Evolutionary conservation across 2,329 filamentous ascomycete species (phyloP), one percentile per base, ranked within the genome.

Genomic region (Ophiostoma sp.): DNA sequence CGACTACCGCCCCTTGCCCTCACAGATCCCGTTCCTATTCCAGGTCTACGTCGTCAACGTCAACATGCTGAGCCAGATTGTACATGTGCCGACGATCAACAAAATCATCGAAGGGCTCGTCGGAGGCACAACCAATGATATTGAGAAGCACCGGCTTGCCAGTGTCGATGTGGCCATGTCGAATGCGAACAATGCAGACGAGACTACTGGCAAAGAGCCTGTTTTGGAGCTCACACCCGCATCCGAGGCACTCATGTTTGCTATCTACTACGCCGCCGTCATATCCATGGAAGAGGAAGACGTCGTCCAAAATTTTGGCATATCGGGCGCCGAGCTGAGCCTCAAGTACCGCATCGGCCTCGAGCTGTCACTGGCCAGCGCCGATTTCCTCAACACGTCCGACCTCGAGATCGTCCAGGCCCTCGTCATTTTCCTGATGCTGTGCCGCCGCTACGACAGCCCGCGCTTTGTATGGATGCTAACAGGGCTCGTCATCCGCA

Each of bases 381-480:
- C 84, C 2, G 82, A 83, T 66, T 85, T 88, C 55, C 76, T 89
- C 5, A 82, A 83, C 58, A 83, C 84, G 0, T 82, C 83, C 0
- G 85, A 88, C 66, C 72, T 87, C 1, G 78, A 81, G 8, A 81
- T 87, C 2, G 74, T 89, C 14, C 85, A 88, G 73, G 85, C 86
- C 0, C 82, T 87, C 40, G 78, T 82, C 1, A 76, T 89, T 1
- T 88, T 86, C 72, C 77, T 88, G 3, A 75, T 79, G 1, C 76
- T 85, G 38, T 79, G 84, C 0, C 78, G 81, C 38, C 76, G 78
- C 4, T 76, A 81, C 63, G 81, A 83, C 69, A 79, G 80, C 65
- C 81, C 83, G 5, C 81, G 85, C 7, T 85, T 85, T 1, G 82
- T 84, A 69, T 89, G 86, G 86, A 83, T 85, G 11, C 77, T 88